Evolutionary conservation across 2,329 filamentous ascomycete genomes (phyloP).

Genomic region (Trichoderma oligosporum): DNA sequence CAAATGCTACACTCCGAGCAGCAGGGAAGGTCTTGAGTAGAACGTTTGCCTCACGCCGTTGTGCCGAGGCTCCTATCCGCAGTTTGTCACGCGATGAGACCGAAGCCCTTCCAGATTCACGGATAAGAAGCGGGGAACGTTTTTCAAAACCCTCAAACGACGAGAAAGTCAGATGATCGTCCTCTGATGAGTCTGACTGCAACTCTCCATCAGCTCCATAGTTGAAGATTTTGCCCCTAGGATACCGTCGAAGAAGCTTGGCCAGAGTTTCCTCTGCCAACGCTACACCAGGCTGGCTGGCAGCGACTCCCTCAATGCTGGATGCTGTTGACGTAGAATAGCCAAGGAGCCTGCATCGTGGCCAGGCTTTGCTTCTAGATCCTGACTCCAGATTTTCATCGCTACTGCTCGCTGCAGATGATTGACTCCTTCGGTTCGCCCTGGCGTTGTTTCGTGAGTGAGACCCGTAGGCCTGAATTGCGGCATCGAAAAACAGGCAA

Average conservation of each 20-base stretch:
- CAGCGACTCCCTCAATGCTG: constrained; percentile 31
- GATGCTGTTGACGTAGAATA: constrained; percentile 36
- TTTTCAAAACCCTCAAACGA: neutral
- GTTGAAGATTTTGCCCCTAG: constrained; percentile 45
- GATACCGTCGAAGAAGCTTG: constrained; percentile 42
- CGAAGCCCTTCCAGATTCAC: neutral
- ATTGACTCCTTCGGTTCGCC: constrained; percentile 20
- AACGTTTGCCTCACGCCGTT: constrained; percentile 23
- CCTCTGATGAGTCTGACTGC: constrained; percentile 30
- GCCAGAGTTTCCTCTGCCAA: constrained; percentile 40
- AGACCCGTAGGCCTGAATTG: constrained; percentile 28
- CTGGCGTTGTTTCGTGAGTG: neutral
- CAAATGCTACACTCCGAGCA: constrained; percentile 44
- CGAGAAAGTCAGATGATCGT: constrained; percentile 21
- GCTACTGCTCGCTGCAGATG: constrained; percentile 24
- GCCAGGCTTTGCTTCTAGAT: constrained; percentile 5
- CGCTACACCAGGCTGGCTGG: constrained; percentile 19
- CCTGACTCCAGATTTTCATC: constrained; percentile 21
- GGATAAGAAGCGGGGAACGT: neutral
- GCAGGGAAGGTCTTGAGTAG: constrained; percentile 39
- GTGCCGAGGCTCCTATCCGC: constrained; percentile 4
- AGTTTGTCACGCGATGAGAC: neutral
- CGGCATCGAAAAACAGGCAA: constrained; percentile 33
- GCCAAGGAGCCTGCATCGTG: constrained; percentile 35
- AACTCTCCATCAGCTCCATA: constrained; percentile 39